Conservation (phyloP, 202 grass and related monocot species). For the Setaria italica region DNA sequence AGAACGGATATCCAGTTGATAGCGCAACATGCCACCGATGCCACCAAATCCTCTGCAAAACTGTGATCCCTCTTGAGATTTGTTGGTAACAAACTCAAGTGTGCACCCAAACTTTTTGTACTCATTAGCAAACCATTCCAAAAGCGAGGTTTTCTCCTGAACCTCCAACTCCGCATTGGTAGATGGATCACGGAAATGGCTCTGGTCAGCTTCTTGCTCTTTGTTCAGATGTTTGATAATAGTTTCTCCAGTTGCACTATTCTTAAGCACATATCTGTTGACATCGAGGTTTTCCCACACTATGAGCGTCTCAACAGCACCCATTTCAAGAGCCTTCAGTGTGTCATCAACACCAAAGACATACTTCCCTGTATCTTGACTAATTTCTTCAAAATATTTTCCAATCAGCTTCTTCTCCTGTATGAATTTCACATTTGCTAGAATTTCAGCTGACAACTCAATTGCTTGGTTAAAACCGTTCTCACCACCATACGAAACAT, state of each 20-base stretch:
- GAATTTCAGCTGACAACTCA: slow-evolving; percentile 83
- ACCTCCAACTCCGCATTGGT: slow-evolving; percentile 76
- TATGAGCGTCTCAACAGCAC: slow-evolving; percentile 81
- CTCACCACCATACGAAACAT: slow-evolving; percentile 86
- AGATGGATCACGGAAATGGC: slow-evolving; percentile 68
- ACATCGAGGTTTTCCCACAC: slow-evolving; percentile 94
- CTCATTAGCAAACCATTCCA: slow-evolving; percentile 92
- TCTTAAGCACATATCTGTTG: slow-evolving; percentile 76
- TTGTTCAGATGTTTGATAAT: slow-evolving; percentile 81
- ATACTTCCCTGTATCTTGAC: slow-evolving; percentile 84
- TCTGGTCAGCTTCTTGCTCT: slow-evolving; percentile 80
- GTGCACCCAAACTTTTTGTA: slow-evolving; percentile 90
- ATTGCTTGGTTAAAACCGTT: slow-evolving; percentile 90
- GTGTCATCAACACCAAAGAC: slow-evolving; percentile 89
- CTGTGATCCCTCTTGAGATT: slow-evolving; percentile 87
- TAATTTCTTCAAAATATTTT: slow-evolving; percentile 95
- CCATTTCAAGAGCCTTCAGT: slow-evolving; percentile 86
- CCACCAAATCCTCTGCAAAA: slow-evolving; percentile 90
- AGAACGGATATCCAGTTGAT: slow-evolving; percentile 78
- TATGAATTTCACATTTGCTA: slow-evolving; percentile 91
- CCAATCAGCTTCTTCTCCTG: slow-evolving; percentile 90
- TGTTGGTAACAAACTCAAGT: slow-evolving; percentile 92
- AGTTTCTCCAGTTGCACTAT: slow-evolving; percentile 58
- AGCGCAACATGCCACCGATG: slow-evolving; percentile 78
- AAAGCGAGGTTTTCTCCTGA: slow-evolving; percentile 76